A percentile compares a stretch with the other conserved stretches of the same genome.
Evolutionary conservation across 2,329 filamentous ascomycete genomes (phyloP).

Genomic region (Pseudogymnoascus sp.): DNA sequence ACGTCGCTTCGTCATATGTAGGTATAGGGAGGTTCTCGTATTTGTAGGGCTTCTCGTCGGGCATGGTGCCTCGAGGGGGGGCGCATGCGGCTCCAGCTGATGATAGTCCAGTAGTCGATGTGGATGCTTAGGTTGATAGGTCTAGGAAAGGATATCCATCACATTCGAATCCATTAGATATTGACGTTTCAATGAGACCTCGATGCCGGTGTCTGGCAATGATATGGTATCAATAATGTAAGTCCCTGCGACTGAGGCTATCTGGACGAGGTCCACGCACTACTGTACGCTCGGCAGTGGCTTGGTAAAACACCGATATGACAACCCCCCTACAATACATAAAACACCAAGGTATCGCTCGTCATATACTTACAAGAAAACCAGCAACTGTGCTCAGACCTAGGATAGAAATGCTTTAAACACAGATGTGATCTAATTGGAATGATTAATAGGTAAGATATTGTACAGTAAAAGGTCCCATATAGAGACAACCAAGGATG

Average conservation of each 20-base stretch:
- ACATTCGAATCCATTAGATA: constrained; percentile 4
- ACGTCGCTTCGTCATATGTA: constrained; percentile 72
- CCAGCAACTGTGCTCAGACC: background rate
- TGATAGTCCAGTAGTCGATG: background rate
- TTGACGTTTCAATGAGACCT: constrained; percentile 3
- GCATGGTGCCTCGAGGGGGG: constrained; percentile 23
- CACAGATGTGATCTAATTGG: background rate
- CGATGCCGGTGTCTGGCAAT: constrained; percentile 4
- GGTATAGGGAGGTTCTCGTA: constrained; percentile 68
- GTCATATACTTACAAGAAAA: background rate
- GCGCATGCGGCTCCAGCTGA: background rate
- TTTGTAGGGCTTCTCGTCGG: constrained; percentile 48
- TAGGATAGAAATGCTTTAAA: background rate
- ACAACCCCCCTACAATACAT: constrained; percentile 11
- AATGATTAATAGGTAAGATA: background rate
- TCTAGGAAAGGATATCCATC: background rate
- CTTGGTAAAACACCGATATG: constrained; percentile 11
- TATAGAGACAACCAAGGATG: background rate
- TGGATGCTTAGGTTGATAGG: background rate
- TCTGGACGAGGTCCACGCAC: constrained; percentile 8
- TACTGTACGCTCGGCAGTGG: constrained; percentile 9
- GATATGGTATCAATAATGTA: background rate
- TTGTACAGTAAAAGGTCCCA: background rate
- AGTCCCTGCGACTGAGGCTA: background rate
- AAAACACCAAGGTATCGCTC: constrained; percentile 11